phyloP scores from a whole-genome alignment of 495 filamentous ascomycete genomes.

The Aspergillus taichungensis region DNA sequence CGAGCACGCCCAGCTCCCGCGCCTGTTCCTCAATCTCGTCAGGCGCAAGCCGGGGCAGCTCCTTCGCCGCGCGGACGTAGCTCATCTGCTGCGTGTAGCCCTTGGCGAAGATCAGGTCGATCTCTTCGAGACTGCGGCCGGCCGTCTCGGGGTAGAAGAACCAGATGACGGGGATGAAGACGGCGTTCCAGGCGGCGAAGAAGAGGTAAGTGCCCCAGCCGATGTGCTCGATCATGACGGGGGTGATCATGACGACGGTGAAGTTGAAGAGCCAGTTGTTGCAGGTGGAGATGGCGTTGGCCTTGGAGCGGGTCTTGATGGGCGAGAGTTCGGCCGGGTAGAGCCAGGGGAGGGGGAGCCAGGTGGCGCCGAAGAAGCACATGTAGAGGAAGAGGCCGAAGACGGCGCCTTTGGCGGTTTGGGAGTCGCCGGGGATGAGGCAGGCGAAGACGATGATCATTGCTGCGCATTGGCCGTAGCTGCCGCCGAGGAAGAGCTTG shows the following conservation, averaged over 20 bases:
- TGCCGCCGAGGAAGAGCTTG: conserved; percentile 56
- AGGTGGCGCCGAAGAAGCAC: conserved; percentile 57
- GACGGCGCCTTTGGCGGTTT: conserved; percentile 53
- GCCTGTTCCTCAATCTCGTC: conserved; percentile 51
- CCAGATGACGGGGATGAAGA: conserved; percentile 58
- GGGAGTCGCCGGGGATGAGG: conserved; percentile 45
- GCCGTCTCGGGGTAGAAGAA: conserved; percentile 62
- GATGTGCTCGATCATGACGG: conserved; percentile 54
- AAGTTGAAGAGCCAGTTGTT: conserved; percentile 72
- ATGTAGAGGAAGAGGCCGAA: conserved; percentile 70
- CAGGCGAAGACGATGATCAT: conserved; percentile 62
- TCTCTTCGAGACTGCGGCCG: conserved; percentile 55
- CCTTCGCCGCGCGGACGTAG: conserved; percentile 57
- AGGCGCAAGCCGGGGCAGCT: conserved; percentile 52
- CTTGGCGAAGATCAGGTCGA: conserved; percentile 66
- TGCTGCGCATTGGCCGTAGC: conserved; percentile 50
- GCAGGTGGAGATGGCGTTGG: conserved; percentile 60
- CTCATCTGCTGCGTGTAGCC: conserved; percentile 57
- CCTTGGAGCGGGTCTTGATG: conserved; percentile 55
- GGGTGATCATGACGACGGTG: conserved; percentile 63
- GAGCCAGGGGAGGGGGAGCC: conserved; percentile 45
- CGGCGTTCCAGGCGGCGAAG: conserved; percentile 55
- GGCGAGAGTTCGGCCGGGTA: conserved; percentile 59
- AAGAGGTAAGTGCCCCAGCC: conserved; percentile 65
- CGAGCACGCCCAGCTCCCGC: conserved; percentile 41